Evolutionary conservation across 176 grass and related monocot species (phyloP).

Genomic region (Aegilops longissima): DNA sequence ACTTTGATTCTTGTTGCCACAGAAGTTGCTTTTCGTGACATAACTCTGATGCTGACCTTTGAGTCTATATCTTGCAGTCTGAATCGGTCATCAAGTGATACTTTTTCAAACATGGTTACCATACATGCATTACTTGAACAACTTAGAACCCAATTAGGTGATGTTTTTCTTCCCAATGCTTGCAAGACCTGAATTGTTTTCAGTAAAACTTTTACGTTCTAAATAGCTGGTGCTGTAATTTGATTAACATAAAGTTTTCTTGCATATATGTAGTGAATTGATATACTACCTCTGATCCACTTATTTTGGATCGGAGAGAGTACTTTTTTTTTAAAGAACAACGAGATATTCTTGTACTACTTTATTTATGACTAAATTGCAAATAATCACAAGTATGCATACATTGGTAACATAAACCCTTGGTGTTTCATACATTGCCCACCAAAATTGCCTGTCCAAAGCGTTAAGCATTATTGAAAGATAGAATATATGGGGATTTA

Average conservation of each 20-base stretch:
- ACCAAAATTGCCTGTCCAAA: neutral
- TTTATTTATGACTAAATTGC: neutral
- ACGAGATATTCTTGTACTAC: neutral
- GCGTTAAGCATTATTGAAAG: neutral
- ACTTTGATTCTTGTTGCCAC: too few relatives aligned
- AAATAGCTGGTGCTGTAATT: neutral
- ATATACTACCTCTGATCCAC: neutral
- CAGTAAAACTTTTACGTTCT: neutral
- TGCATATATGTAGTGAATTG: neutral
- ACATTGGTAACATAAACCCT: neutral
- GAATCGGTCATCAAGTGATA: too few relatives aligned
- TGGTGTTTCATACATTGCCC: neutral
- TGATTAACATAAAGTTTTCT: neutral
- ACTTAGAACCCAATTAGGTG: neutral
- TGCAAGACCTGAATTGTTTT: neutral
- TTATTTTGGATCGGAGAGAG: too few relatives aligned
- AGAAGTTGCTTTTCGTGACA: too few relatives aligned
- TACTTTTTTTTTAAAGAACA: neutral
- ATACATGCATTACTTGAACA: neutral
- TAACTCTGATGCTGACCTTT: too few relatives aligned
- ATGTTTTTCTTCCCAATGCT: neutral
- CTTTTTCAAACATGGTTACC: neutral
- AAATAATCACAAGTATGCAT: neutral
- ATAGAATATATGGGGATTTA: neutral
- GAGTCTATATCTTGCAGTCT: too few relatives aligned